Evolutionary conservation across 1,139 yeast genomes (phyloP), one percentile per base, ranked within the genome.

Genomic region (Pichia terricola): DNA sequence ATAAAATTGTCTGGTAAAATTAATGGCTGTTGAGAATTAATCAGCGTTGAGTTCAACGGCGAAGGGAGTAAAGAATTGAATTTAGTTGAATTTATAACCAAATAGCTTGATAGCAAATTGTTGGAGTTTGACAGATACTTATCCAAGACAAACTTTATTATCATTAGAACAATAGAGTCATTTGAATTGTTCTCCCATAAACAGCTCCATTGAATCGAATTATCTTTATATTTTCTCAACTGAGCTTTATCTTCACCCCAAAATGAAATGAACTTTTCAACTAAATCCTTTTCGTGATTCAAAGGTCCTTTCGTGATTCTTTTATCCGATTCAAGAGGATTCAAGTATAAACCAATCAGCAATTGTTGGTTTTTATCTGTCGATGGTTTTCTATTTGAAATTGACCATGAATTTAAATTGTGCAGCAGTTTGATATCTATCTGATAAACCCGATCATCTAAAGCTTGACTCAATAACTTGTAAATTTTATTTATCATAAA

Each of bases 151-250:
- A 77, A 83, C 50, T 77, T 73, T 28, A 82, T 66, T 45, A 89
- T 84, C 27, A 81, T 69, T 11, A 78, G 62, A n/a, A 79, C 77
- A 26, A 87, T 70, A 2, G 94, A 83, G 45, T 78, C 81, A 37
- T 70, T 67, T 30, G 73, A 66, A 10, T 44, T 41, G 3, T 46
- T 38, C 7, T 73, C 68, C 97, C 97, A 91, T 33, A 87, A 81
- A 44, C 91, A 94, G 62, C 95, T 83, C 63, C 91, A 94, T 50
- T 78, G 80, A 50, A 94, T 87, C 3, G 81, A 70, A 32, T 97
- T 97, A 62, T 89, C 95, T 59, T 81, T 82, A 66, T 89, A 94
- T 60, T 94, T 76, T 67, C 99, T 78, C 48, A 91, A 70, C 16
- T 94, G 87, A 0, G 95, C 80, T 54, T 77, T 81, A 11, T 74